Percentiles rank a stretch among this genome's conserved stretches.
Conservation (phyloP, 306 rosid genomes). For the Inga oerstediana region DNA sequence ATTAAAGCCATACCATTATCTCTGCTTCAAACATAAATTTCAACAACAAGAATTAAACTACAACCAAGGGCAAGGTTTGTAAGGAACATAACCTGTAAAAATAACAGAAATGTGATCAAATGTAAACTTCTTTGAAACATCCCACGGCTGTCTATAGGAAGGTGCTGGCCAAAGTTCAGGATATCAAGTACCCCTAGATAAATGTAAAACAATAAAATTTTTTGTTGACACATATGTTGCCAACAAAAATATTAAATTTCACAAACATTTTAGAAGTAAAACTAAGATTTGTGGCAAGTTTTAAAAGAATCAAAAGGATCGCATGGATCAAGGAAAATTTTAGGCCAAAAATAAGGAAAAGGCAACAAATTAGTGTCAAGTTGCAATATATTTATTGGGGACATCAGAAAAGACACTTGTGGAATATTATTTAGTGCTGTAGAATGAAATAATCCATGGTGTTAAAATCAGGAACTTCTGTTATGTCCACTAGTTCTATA, state of each 20-base stretch:
- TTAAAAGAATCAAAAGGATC: background rate
- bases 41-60: background rate
- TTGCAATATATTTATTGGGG: conserved; percentile 5
- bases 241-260: conserved; percentile 18
- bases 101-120: conserved; percentile 85
- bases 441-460: too few species aligned
- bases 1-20: background rate
- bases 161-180: conserved; percentile 96
- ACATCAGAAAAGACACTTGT: conserved; percentile 1
- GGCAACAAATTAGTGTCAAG: conserved; percentile 16
- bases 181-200: conserved; percentile 87
- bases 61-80: too few species aligned
- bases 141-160: conserved; percentile 82
- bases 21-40: background rate
- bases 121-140: conserved; percentile 77
- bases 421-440: background rate
- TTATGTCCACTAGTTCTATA: too few species aligned
- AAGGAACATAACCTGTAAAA: conserved; percentile 13
- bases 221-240: background rate
- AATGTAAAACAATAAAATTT: conserved; percentile 10
- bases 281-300: background rate
- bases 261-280: background rate
- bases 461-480: too few species aligned
- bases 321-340: conserved; percentile 5
- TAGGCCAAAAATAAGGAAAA: conserved; percentile 13